phyloP scores from a whole-genome alignment of 257 asterid genomes.

The Voacanga thouarsii region DNA sequence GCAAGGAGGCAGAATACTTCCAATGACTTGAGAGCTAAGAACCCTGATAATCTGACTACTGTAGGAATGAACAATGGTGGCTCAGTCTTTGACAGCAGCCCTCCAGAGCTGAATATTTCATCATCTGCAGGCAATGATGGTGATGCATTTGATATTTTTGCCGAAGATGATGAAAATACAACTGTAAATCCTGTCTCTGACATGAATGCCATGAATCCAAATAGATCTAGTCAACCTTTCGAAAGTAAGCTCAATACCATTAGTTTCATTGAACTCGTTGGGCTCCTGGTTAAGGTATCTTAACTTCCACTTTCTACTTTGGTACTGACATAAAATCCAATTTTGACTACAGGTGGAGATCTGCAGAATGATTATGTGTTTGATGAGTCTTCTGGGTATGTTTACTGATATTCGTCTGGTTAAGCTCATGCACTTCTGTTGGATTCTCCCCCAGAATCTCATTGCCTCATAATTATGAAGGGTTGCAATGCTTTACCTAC shows the following conservation, averaged over 20 bases:
- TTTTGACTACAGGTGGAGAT: slow-evolving; percentile 54
- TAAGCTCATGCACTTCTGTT: not conserved
- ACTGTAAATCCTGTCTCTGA: slow-evolving; percentile 43
- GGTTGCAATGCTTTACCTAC: not conserved
- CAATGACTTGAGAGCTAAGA: slow-evolving; percentile 29
- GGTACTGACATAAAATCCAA: slow-evolving; percentile 20
- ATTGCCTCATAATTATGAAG: not conserved
- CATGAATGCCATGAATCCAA: slow-evolving; percentile 29
- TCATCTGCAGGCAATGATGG: slow-evolving; percentile 23
- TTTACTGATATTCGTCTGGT: slow-evolving; percentile 14
- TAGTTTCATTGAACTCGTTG: slow-evolving; percentile 22
- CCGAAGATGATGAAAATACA: slow-evolving; percentile 59
- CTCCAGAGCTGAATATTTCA: slow-evolving; percentile 19
- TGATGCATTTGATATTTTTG: slow-evolving; percentile 77
- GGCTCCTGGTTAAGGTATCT: not conserved
- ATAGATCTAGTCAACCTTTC: slow-evolving; percentile 30
- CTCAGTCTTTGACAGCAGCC: slow-evolving; percentile 8
- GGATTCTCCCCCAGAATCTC: not conserved
- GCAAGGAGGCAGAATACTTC: slow-evolving; percentile 48
- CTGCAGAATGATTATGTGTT: slow-evolving; percentile 62
- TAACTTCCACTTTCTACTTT: not conserved
- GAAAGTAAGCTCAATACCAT: slow-evolving; percentile 38
- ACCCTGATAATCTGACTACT: slow-evolving; percentile 22
- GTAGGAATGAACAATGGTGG: slow-evolving; percentile 12
- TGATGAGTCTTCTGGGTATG: slow-evolving; percentile 89